These are phyloP conservation scores for Linderina pennispora DNA, from an alignment of 192 early-diverging fungal genomes.

Conservation along the genomic window DNA sequence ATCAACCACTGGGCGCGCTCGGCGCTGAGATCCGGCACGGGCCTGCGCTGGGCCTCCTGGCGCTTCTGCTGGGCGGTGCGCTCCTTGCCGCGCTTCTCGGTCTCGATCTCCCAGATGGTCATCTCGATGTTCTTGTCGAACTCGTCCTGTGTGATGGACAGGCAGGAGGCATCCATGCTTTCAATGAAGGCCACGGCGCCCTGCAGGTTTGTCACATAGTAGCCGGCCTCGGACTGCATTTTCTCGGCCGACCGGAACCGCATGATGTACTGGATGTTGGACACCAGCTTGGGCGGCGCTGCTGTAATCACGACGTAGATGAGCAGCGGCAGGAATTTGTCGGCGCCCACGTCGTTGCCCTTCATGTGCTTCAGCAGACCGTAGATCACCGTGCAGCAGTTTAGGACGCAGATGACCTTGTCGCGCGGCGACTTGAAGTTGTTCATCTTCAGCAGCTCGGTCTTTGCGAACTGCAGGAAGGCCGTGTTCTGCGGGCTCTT, in stretches of 20 bases:
- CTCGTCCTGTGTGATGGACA: slow-evolving; percentile 71
- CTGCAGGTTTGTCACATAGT: slow-evolving; percentile 73
- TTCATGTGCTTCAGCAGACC: slow-evolving; percentile 47
- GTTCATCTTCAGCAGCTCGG: slow-evolving; percentile 74
- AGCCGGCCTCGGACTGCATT: slow-evolving; percentile 72
- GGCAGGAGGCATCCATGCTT: slow-evolving; percentile 66
- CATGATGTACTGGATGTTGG: slow-evolving; percentile 78
- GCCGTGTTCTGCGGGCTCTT: slow-evolving; percentile 54
- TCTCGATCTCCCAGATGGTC: slow-evolving; percentile 66
- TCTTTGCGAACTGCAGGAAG: slow-evolving; percentile 60
- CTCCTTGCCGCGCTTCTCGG: slow-evolving; percentile 41
- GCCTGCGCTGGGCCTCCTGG: slow-evolving; percentile 2
- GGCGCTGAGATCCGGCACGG: slow-evolving; percentile 9
- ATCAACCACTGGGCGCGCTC: slow-evolving; percentile 43
- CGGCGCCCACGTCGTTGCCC: slow-evolving; percentile 56
- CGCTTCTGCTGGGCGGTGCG: slow-evolving; percentile 12
- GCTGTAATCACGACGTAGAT: slow-evolving; percentile 72
- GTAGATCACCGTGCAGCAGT: slow-evolving; percentile 81
- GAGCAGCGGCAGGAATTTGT: slow-evolving; percentile 71
- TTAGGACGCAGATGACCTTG: slow-evolving; percentile 79
- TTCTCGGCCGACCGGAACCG: slow-evolving; percentile 70
- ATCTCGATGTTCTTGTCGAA: slow-evolving; percentile 69
- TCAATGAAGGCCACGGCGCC: slow-evolving; percentile 77
- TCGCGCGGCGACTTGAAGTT: slow-evolving; percentile 79
- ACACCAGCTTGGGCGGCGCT: slow-evolving; percentile 69